phyloP scores from a whole-genome alignment of 805 yeast genomes.

The Yarrowia deformans region DNA sequence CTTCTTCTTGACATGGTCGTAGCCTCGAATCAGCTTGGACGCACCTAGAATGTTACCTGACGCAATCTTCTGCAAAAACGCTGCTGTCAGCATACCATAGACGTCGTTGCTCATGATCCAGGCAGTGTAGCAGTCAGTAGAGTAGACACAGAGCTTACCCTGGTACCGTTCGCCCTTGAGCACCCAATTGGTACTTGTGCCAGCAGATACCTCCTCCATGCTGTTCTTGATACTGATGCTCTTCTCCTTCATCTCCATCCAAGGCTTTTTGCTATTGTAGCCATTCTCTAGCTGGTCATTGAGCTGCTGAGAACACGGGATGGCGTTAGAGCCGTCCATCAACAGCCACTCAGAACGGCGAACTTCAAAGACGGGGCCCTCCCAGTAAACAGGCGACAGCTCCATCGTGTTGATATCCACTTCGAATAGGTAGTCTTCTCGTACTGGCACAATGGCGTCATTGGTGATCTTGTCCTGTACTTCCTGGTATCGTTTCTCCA shows the following conservation, averaged over 20 bases:
- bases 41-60: slow-evolving; percentile 51
- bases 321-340: slow-evolving; percentile 54
- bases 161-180: slow-evolving; percentile 41
- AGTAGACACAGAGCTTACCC: slow-evolving; percentile 27
- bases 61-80: slow-evolving; percentile 19
- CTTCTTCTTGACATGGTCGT: slow-evolving; percentile 38
- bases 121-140: slow-evolving; percentile 43
- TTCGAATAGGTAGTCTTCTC: slow-evolving; percentile 79
- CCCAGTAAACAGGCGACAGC: slow-evolving; percentile 81
- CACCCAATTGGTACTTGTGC: slow-evolving; percentile 42
- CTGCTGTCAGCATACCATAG: slow-evolving; percentile 43
- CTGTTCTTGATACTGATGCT: slow-evolving; percentile 47
- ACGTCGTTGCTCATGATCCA: slow-evolving; percentile 45
- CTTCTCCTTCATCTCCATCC: slow-evolving; percentile 49
- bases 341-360: slow-evolving; percentile 87
- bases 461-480: slow-evolving; percentile 38
- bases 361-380: slow-evolving; percentile 83
- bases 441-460: slow-evolving; percentile 61
- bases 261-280: slow-evolving; percentile 55
- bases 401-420: slow-evolving; percentile 66
- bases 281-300: slow-evolving; percentile 68
- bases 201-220: slow-evolving; percentile 33
- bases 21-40: slow-evolving; percentile 46
- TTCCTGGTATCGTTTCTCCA: slow-evolving; percentile 61
- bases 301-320: slow-evolving; percentile 60